A percentile compares a stretch with the other conserved stretches of the same genome.
Conservation (phyloP, 208 protist genomes). For the Leishmania major region DNA sequence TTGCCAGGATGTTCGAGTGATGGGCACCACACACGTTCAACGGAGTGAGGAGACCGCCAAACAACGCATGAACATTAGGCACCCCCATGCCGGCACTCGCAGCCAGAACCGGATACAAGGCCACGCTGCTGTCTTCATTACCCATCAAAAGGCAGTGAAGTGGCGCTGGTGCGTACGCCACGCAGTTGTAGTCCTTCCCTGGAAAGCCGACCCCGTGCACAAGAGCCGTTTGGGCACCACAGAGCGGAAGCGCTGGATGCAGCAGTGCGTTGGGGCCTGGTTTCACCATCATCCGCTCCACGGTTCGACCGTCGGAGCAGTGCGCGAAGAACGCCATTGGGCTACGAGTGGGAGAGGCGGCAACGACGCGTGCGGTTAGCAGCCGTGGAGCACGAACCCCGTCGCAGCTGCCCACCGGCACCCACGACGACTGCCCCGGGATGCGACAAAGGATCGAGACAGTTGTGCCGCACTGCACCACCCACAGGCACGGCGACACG, state of each 20-base stretch:
- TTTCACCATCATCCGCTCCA: conserved; percentile 5
- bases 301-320: conserved; percentile 60
- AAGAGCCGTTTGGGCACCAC: conserved; percentile 20
- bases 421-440: conserved; percentile 33
- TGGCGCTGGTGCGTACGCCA: conserved; percentile 37
- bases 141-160: conserved; percentile 46
- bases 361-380: conserved; percentile 27
- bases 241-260: not conserved
- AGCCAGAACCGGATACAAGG: conserved; percentile 17
- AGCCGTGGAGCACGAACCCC: conserved; percentile 62
- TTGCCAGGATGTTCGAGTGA: conserved; percentile 76
- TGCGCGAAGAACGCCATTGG: conserved; percentile 45
- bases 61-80: conserved; percentile 10
- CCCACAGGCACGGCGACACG: conserved; percentile 25
- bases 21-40: conserved; percentile 60
- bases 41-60: conserved; percentile 9
- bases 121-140: conserved; percentile 68
- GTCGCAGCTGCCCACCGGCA: conserved; percentile 40
- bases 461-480: conserved; percentile 55
- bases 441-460: conserved; percentile 45
- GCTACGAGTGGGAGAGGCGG: not conserved
- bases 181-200: conserved; percentile 79
- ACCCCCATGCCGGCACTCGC: not conserved
- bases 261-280: not conserved
- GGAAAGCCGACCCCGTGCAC: conserved; percentile 36